Base-by-base conservation (phyloP, 2,329 filamentous ascomycete species). In the Fusarium sp. region DNA sequence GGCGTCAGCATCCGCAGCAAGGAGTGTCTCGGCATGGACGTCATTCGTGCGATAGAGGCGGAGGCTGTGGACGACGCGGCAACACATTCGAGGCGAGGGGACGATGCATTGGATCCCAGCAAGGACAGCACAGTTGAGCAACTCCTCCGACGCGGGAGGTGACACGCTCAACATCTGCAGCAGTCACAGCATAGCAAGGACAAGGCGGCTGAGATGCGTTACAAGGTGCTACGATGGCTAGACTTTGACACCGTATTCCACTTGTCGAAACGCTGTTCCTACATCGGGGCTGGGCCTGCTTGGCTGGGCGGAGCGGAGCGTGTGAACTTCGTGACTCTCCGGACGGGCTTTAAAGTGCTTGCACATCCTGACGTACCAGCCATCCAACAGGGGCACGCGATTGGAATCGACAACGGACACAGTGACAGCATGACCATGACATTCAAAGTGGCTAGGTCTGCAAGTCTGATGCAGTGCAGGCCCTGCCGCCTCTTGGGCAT, bases 261-360 rank as follows among this genome's bases (percentile, higher is more conserved):
- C 56, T 48, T 24, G 18, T 66, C 48, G 27, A 41, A 45, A 45
- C n/a, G 52, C 35, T 63, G 45, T 35, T 41, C 24, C 63, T 43
- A 62, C 27, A 71, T 71, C 37, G 14, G 41, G 68, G n/a, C 54
- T 72, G 69, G 65, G 61, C 24, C 6, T n/a, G n/a, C n/a, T n/a
- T 27, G 24, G 24, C 45, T 67, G 58, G 58, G 48, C 54, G 35
- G 24, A 31, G 33, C 35, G 29, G 39, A 65, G 43, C 59, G 58
- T 62, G 69, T 60, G 64, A 68, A 67, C 59, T 57, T 31, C 45
- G 62, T 52, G 59, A 64, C 54, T 68, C 39, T 66, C 57, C 33
- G 60, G 54, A 56, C 41, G 61, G 75, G 60, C 67, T 56, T 54
- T 77, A 69, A 68, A 77, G 74, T 77, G 76, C 68, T 74, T 78